Evolutionary conservation across 2,329 filamentous ascomycete genomes (phyloP), one percentile per base, ranked within the genome.

Genomic region (Blastomyces emzantsi): DNA sequence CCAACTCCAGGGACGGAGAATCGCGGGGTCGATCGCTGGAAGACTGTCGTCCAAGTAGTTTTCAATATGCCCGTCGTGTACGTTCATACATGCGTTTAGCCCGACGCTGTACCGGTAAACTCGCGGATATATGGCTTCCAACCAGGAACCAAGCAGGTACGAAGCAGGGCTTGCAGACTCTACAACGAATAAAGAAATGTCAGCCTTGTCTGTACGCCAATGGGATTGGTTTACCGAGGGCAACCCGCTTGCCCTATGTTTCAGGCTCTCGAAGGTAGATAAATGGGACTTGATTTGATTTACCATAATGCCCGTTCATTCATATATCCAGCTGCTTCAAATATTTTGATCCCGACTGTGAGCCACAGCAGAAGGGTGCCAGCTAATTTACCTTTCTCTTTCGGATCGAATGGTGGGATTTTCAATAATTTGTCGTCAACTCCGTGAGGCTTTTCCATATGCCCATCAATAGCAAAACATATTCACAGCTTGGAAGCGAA

Each of bases 61-160:
- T 17, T 30, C 22, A 6, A 33, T 54, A 30, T 54, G 25, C 5
- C 51, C 13, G 8, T n/a, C 19, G 51, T 3, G 28, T 30, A 2
- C 28, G 4, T 30, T 30, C 28, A 30, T 30, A 30, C 28, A 30
- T 30, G 28, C 28, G 4, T 30, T 2, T 28, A 30, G 5, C 2
- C 28, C 2, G 25, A 4, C 9, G 28, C 28, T 55, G 25, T 13
- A 15, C 39, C 19, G 22, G 39, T 36, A 39, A 33, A 56, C 6
- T 3, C 52, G 30, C 28, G 36, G 25, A 36, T 8, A 30, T 33
- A 2, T 39, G 54, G 30, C 17, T 8, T 36, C 54, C 54, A 19
- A 19, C 17, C 54, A 56, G 54, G 54, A 56, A 39, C 30, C 54
- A 56, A 56, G 54, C 54, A 56, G 54, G 54, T 56, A 56, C 54